phyloP scores from a whole-genome alignment of 495 filamentous ascomycete genomes.

The Penicillium cinerascens region DNA sequence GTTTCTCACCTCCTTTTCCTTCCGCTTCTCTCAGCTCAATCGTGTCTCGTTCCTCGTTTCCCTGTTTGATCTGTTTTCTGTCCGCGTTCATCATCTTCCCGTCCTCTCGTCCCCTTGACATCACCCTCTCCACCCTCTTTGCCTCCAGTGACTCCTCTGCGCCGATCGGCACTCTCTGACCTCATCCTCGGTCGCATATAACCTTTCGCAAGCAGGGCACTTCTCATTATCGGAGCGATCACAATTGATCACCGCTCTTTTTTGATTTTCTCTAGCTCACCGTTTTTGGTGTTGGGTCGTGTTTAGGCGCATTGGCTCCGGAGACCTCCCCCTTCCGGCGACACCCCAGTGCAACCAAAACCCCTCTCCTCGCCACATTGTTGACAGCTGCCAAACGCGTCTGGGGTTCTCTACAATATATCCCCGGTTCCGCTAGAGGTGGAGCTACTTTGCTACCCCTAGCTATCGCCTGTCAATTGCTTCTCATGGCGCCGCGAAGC shows the following conservation, averaged over 20 bases:
- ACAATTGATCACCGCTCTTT: conserved; percentile 13
- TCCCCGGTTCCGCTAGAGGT: conserved; percentile 5
- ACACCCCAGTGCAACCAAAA: conserved; percentile 18
- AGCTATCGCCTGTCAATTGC: conserved; percentile 16
- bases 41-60: not conserved
- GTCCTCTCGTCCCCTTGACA: conserved; percentile 1
- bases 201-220: conserved; percentile 1
- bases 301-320: not conserved
- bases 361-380: conserved; percentile 21
- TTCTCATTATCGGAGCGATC: conserved; percentile 3
- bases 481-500: conserved; percentile 37
- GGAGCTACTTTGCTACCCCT: conserved; percentile 1
- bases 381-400: conserved; percentile 19
- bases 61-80: not conserved
- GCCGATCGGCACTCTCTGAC: conserved; percentile 18
- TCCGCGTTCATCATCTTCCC: not conserved
- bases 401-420: conserved; percentile 6
- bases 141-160: not conserved
- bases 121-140: not conserved
- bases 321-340: conserved; percentile 20
- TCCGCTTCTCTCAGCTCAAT: conserved; percentile 1
- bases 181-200: conserved; percentile 11
- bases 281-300: conserved; percentile 1
- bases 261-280: conserved; percentile 6
- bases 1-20: conserved; percentile 15